Base-by-base conservation (phyloP, 106 monocot genomes). In the Dendrobium nobile region DNA sequence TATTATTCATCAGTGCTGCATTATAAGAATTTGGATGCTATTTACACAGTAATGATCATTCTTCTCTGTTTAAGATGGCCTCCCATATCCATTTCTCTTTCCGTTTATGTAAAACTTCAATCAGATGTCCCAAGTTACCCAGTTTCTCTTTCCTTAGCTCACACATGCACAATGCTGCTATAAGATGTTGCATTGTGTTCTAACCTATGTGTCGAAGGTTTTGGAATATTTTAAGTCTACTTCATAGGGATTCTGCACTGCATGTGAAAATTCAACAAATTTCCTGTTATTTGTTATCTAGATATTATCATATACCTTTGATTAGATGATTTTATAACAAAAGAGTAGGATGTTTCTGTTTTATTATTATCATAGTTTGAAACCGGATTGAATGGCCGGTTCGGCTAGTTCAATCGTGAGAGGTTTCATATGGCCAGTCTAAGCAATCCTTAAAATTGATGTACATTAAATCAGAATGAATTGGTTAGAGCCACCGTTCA, bases 181-280 rank as follows among this genome's bases (percentile, higher is more conserved):
- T 27, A n/a, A 27, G 33, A 31, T 70, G 70, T 15, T 8, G 33
- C n/a, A 37, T 74, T 31, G n/a, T 31, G 68, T 73, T 70, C 24
- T n/a, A 70, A 70, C 68, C 31, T 70, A 70, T 73, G 73, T 73
- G 73, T 17, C 43, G 73, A 73, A 18, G 37, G 41, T 19, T 41
- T 42, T 16, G 13, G 17, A n/a, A 16, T 40, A 73, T 73, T 73
- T 20, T 13, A 41, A 68, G 4, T 18, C 24, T 22, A 28, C 31
- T 68, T 70, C 37, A 27, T 31, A 74, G 28, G n/a, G 19, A 44
- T 22, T 8, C 1, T 74, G 43, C 19, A 20, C 44, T 10, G 22
- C 72, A 19, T 19, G 20, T 44, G 20, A 72, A 1, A 37, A 44
- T 74, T 22, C 43, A 22, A 74, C n/a, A 19, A 19, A 74, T 19